These are phyloP conservation scores for Urtica urens DNA, from an alignment of 306 rosid genomes.

Conservation along the genomic window DNA sequence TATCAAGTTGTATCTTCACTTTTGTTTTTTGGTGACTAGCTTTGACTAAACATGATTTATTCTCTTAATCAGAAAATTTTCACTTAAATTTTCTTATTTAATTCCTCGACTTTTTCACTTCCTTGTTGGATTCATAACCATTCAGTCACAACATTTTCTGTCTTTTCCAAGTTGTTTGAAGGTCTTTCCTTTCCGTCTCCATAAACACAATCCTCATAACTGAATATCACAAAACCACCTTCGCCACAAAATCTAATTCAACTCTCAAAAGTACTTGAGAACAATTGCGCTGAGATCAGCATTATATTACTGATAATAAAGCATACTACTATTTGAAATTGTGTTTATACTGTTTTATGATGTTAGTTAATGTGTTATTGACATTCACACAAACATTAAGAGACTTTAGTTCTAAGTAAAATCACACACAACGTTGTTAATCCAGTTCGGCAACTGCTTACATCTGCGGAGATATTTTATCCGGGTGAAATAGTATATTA, in stretches of 20 bases:
- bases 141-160: background rate
- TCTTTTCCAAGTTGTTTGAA: background rate
- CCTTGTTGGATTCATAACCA: conserved; percentile 6
- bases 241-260: background rate
- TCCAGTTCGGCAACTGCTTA: no score
- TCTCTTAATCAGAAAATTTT: background rate
- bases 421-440: no score
- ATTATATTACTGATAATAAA: no score
- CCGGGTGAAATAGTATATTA: no score
- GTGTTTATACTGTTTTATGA: no score
- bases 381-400: no score
- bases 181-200: background rate
- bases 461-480: no score
- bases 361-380: no score
- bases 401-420: no score
- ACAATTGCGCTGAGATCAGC: no score
- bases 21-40: background rate
- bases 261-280: no score
- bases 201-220: background rate
- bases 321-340: no score
- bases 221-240: background rate
- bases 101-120: background rate
- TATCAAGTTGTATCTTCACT: background rate
- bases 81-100: background rate
- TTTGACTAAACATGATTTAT: background rate